phyloP scores from a whole-genome alignment of 2,329 filamentous ascomycete species.

The Hymenoscyphus occultus region DNA sequence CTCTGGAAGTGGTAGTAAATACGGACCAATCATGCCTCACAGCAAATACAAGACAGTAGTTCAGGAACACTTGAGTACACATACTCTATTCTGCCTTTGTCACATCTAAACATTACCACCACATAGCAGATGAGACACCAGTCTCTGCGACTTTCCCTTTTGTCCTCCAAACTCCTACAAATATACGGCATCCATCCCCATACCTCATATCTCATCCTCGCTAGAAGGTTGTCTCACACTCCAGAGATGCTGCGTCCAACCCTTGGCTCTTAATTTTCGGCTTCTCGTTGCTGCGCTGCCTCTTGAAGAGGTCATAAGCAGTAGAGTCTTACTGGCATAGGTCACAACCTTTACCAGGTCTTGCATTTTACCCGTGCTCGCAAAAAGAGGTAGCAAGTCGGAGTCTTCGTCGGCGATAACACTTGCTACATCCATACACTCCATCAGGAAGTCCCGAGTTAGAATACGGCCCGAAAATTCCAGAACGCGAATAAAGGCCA shows the following conservation, averaged over 20 bases:
- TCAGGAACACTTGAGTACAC: too few species aligned
- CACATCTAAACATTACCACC: background rate
- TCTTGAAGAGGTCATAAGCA: constrained; percentile 52
- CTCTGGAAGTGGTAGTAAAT: too few species aligned
- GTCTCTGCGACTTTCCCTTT: background rate
- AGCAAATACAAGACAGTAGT: too few species aligned
- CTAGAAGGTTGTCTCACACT: constrained; percentile 27
- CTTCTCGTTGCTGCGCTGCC: constrained; percentile 45
- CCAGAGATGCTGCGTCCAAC: constrained; percentile 64
- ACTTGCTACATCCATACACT: constrained; percentile 83
- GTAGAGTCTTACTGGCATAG: constrained; percentile 30
- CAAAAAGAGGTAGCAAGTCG: constrained; percentile 63
- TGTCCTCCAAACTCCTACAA: background rate
- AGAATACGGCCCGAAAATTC: constrained; percentile 74
- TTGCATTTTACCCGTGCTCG: constrained; percentile 64
- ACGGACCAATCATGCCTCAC: too few species aligned
- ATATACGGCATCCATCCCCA: background rate
- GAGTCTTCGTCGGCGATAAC: constrained; percentile 69
- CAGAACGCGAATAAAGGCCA: constrained; percentile 79
- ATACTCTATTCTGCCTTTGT: background rate
- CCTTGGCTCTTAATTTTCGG: constrained; percentile 60
- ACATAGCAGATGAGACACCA: background rate
- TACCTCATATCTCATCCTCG: background rate
- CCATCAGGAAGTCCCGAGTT: constrained; percentile 71
- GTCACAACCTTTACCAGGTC: constrained; percentile 77